Evolutionary conservation across 257 asterid species (phyloP).

Genomic region (Striga asiatica): DNA sequence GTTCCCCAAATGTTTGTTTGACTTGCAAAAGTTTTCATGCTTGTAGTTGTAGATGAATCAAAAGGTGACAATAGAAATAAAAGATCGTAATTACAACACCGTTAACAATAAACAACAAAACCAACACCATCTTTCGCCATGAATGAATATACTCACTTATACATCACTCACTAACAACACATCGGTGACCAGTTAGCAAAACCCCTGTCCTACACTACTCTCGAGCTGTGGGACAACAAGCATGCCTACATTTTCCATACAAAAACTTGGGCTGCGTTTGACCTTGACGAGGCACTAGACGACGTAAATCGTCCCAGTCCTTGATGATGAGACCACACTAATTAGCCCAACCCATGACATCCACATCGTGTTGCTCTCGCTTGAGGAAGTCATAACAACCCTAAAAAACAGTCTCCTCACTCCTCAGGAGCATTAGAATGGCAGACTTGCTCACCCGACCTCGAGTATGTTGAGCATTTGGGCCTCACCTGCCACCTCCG

Average conservation of each 20-base stretch:
- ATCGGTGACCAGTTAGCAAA: background rate
- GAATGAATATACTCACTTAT: too few relatives aligned
- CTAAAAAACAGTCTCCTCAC: constrained; percentile 78
- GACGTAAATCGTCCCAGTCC: constrained; percentile 45
- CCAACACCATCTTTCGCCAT: too few relatives aligned
- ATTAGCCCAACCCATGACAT: constrained; percentile 66
- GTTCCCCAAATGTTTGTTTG: too few relatives aligned
- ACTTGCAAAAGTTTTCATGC: too few relatives aligned
- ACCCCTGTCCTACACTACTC: too few relatives aligned
- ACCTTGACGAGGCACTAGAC: constrained; percentile 78
- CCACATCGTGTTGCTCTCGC: constrained; percentile 72
- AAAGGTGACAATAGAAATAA: too few relatives aligned
- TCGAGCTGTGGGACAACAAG: constrained; percentile 23
- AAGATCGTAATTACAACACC: too few relatives aligned
- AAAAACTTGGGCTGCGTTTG: constrained; percentile 66
- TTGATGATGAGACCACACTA: constrained; percentile 81
- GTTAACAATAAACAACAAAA: too few relatives aligned
- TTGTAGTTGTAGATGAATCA: too few relatives aligned
- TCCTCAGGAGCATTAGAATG: constrained; percentile 59
- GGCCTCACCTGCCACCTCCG: constrained; percentile 85
- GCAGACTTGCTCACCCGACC: constrained; percentile 53
- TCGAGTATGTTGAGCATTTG: constrained; percentile 70
- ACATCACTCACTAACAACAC: too few relatives aligned
- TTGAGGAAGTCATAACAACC: constrained; percentile 68
- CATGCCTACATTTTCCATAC: constrained; percentile 72